These are phyloP conservation scores for Echinochloa phyllopogon DNA, from an alignment of 176 grass and related monocot genomes.

Conservation along the genomic window DNA sequence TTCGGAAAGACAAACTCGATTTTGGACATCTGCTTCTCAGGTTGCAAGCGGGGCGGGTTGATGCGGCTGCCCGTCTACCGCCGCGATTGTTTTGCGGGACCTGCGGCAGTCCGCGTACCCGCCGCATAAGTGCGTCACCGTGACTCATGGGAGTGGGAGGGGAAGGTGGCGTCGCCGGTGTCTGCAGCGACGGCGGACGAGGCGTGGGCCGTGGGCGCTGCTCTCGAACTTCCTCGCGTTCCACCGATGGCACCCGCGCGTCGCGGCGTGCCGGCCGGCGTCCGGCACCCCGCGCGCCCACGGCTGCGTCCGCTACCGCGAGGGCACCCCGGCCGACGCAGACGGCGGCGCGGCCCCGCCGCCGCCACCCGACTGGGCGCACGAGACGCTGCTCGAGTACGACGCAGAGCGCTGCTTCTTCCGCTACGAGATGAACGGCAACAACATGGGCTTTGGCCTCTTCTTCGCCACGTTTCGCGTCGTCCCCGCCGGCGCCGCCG, in stretches of 20 bases:
- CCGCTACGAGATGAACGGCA: constrained; percentile 88
- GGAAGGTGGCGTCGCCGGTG: constrained; percentile 50
- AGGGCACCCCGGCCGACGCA: constrained; percentile 24
- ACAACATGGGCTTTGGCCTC: constrained; percentile 79
- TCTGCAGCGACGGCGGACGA: constrained; percentile 47
- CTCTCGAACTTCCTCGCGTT: constrained; percentile 77
- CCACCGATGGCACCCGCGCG: constrained; percentile 75
- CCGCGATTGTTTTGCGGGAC: too few species aligned
- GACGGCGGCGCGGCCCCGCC: too few species aligned
- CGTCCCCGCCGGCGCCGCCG: background rate
- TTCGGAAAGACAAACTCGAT: background rate
- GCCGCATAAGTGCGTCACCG: too few species aligned
- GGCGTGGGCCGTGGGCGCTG: constrained; percentile 80
- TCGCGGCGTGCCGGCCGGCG: constrained; percentile 55
- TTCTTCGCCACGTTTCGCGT: constrained; percentile 68
- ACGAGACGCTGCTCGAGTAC: constrained; percentile 82
- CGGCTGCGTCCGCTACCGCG: constrained; percentile 79
- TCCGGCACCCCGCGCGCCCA: constrained; percentile 40
- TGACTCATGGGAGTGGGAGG: constrained; percentile 73
- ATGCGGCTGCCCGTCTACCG: too few species aligned
- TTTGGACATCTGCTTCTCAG: background rate
- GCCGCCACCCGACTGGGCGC: constrained; percentile 69
- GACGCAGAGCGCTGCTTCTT: constrained; percentile 55
- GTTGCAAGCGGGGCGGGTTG: too few species aligned
- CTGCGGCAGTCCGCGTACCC: too few species aligned